These are phyloP conservation scores for Lanmaoa pseudosensibilis DNA, from an alignment of 768 basidiomycete species.

Conservation along the genomic window DNA sequence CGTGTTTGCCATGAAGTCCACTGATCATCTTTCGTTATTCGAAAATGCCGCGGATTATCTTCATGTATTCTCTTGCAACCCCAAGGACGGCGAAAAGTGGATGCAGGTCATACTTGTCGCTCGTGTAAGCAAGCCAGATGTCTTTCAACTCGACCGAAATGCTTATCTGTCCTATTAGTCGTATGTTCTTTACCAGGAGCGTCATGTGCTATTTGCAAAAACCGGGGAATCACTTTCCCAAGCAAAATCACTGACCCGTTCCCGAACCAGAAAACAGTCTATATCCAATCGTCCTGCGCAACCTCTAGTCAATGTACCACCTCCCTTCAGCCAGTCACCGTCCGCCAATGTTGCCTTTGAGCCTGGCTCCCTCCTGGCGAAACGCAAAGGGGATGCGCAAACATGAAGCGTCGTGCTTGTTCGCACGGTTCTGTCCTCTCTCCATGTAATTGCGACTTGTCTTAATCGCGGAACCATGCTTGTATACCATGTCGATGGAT, in stretches of 20 bases:
- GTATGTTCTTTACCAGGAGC: constrained; percentile 80
- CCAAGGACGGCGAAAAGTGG: constrained; percentile 74
- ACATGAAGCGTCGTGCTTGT: not conserved
- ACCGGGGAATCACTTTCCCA: constrained; percentile 24
- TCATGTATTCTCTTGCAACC: constrained; percentile 79
- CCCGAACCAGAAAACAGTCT: constrained; percentile 39
- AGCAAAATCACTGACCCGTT: constrained; percentile 36
- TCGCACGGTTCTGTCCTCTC: not conserved
- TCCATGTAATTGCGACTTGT: constrained; percentile 8
- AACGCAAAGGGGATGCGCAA: constrained; percentile 39
- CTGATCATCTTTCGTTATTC: constrained; percentile 82
- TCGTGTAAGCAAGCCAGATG: constrained; percentile 51
- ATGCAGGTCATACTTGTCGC: constrained; percentile 79
- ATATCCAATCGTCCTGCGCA: constrained; percentile 40
- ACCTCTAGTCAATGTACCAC: constrained; percentile 48
- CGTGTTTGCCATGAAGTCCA: constrained; percentile 85
- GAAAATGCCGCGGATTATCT: constrained; percentile 87
- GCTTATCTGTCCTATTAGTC: constrained; percentile 49
- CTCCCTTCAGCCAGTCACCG: constrained; percentile 36
- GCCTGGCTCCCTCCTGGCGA: constrained; percentile 72
- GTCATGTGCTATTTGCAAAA: constrained; percentile 52
- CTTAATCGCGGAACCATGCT: constrained; percentile 6
- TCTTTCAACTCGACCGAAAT: not conserved
- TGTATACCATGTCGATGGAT: constrained; percentile 17
- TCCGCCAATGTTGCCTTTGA: constrained; percentile 55